Evolutionary conservation across 352 stramenopile genomes (phyloP).

Genomic region (Detonula confervacea): DNA sequence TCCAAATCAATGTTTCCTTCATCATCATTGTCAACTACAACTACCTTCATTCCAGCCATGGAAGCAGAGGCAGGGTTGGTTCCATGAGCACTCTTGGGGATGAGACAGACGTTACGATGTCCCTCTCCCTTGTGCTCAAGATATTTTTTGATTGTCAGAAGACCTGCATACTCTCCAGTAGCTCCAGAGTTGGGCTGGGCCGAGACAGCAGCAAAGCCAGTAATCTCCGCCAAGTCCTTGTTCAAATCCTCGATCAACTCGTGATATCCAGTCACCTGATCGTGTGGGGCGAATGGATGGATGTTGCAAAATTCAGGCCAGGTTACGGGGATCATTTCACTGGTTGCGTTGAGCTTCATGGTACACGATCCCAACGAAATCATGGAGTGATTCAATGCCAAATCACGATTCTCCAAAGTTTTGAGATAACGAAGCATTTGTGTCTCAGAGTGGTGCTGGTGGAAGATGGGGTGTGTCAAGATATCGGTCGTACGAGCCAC

Average conservation of each 20-base stretch:
- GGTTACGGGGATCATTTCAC: conserved; percentile 96
- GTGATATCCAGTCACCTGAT: conserved; percentile 95
- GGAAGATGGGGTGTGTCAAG: conserved; percentile 96
- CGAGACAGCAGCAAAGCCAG: conserved; percentile 96
- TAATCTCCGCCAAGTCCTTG: conserved; percentile 96
- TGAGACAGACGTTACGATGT: conserved; percentile 97
- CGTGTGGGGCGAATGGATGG: conserved; percentile 95
- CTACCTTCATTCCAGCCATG: conserved; percentile 98
- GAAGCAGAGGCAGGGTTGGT: conserved; percentile 97
- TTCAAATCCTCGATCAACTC: conserved; percentile 97
- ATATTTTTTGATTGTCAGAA: conserved; percentile 97
- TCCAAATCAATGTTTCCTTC: conserved; percentile 95
- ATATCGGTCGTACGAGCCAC: conserved; percentile 84
- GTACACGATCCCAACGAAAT: conserved; percentile 99
- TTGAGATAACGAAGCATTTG: conserved; percentile 98
- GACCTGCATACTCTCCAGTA: conserved; percentile 97
- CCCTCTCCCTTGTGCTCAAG: conserved; percentile 90
- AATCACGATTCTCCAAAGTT: conserved; percentile 97
- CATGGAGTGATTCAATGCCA: conserved; percentile 99
- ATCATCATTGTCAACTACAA: conserved; percentile 95
- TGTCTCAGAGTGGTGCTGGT: conserved; percentile 96
- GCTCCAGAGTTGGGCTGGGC: conserved; percentile 98
- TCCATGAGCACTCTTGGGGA: conserved; percentile 97
- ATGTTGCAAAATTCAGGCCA: conserved; percentile 98
- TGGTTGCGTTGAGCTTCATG: conserved; percentile 99